These are phyloP conservation scores for Entophlyctis luteolus DNA, from an alignment of 192 early-diverging fungal species.

Conservation along the genomic window DNA sequence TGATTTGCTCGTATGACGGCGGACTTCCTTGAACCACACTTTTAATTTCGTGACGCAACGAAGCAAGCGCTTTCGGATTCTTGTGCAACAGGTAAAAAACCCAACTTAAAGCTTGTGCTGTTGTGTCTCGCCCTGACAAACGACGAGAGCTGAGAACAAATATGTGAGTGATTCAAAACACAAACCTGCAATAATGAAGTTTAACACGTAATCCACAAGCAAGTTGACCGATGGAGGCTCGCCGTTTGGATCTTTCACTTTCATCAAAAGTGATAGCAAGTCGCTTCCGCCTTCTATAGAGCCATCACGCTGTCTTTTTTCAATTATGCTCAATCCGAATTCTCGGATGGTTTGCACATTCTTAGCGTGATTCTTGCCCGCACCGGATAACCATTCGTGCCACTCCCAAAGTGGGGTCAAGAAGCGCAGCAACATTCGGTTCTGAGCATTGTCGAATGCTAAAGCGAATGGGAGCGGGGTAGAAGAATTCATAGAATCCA, in stretches of 20 bases:
- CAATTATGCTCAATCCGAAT: conserved; percentile 22
- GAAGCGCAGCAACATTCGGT: conserved; percentile 22
- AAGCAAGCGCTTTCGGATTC: conserved; percentile 29
- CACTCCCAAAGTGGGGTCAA: conserved; percentile 27
- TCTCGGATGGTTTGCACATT: conserved; percentile 20
- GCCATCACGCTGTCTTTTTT: conserved; percentile 1
- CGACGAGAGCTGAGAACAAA: not conserved
- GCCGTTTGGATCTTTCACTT: conserved; percentile 26
- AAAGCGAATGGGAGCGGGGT: conserved; percentile 26
- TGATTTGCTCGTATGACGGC: conserved; percentile 38
- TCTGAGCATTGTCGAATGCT: conserved; percentile 35
- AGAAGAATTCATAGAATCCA: not conserved
- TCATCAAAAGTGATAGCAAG: conserved; percentile 37
- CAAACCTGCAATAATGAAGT: conserved; percentile 41
- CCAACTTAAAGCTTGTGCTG: conserved; percentile 57
- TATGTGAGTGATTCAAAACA: no score
- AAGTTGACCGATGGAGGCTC: conserved; percentile 18
- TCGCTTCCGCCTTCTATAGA: no score
- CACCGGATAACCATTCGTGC: conserved; percentile 4
- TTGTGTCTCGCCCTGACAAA: conserved; percentile 47
- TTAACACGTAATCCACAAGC: conserved; percentile 37
- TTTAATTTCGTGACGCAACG: conserved; percentile 31
- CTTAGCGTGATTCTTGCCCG: not conserved
- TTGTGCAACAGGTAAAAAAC: conserved; percentile 43
- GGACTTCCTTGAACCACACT: not conserved